Base-by-base conservation (phyloP, 108 stramenopile species). In the Discostella pseudostelligera region DNA sequence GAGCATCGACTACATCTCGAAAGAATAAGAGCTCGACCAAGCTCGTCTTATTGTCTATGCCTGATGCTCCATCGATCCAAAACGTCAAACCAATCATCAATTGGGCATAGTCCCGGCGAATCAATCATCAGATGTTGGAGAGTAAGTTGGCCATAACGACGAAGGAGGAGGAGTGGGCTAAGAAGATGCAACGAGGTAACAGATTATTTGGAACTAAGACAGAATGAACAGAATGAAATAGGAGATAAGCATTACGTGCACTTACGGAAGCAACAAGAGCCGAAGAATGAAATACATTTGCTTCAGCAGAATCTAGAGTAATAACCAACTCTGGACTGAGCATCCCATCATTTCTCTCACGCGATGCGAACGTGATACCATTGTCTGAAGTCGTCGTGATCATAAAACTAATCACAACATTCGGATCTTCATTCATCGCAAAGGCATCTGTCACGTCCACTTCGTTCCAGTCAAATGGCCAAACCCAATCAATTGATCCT, bases 51-150 rank as follows among this genome's bases (percentile, higher is more conserved):
- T 99, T 57, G n/a, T n/a, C n/a, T n/a, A n/a, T n/a, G n/a, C 95
- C 99, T 22, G 83, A 87, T 13, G 91, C 96, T 8, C 99, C 99
- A 6, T n/a, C n/a, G n/a, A n/a, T n/a, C n/a, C n/a, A n/a, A n/a
- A n/a, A n/a, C n/a, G n/a, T n/a, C n/a, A n/a, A n/a, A n/a, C n/a
- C n/a, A n/a, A n/a, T n/a, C n/a, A n/a, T n/a, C n/a, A n/a, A n/a
- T n/a, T n/a, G n/a, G n/a, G n/a, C n/a, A n/a, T n/a, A n/a, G n/a
- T n/a, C n/a, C n/a, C n/a, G n/a, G n/a, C n/a, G n/a, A n/a, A 5
- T n/a, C n/a, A n/a, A n/a, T n/a, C n/a, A n/a, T n/a, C n/a, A n/a
- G n/a, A n/a, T n/a, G n/a, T n/a, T n/a, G n/a, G n/a, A n/a, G n/a
- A n/a, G n/a, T n/a, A n/a, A n/a, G n/a, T n/a, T n/a, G n/a, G n/a